phyloP scores from a whole-genome alignment of 139 green algal genomes.

The Chlamydomonas asymmetrica region DNA sequence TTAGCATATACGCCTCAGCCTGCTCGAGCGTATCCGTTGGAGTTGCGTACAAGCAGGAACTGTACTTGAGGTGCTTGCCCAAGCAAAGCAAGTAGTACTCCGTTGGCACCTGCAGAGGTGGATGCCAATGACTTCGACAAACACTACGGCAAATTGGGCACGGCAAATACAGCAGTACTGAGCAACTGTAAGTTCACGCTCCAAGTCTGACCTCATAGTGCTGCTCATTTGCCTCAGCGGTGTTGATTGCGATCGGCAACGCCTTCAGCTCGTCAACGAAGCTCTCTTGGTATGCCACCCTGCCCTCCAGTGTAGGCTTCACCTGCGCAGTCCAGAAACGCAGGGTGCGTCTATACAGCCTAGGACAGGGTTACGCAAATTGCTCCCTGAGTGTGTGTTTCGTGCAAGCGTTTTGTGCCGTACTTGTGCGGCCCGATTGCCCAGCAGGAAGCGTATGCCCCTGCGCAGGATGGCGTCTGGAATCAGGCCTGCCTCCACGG shows the following conservation, averaged over 20 bases:
- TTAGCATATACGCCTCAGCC: constrained; percentile 92
- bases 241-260: constrained; percentile 86
- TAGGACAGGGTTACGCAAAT: not conserved
- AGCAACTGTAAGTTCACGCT: too few species aligned
- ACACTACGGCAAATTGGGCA: too few species aligned
- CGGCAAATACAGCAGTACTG: too few species aligned
- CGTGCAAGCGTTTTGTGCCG: not conserved
- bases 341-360: not conserved
- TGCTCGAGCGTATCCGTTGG: constrained; percentile 64
- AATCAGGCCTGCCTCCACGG: constrained; percentile 65
- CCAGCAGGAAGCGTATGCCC: constrained; percentile 74
- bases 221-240: constrained; percentile 86
- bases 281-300: constrained; percentile 31
- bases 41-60: constrained; percentile 79
- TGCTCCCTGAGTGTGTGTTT: not conserved
- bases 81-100: constrained; percentile 91
- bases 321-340: not conserved
- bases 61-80: constrained; percentile 93
- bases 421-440: constrained; percentile 44
- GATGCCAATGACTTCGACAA: too few species aligned
- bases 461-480: constrained; percentile 71
- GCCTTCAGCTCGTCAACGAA: constrained; percentile 79
- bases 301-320: not conserved
- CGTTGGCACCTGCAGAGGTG: constrained; percentile 87
- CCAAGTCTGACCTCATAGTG: constrained; percentile 82